These are phyloP conservation scores for Aspergillus pseudotamarii DNA, from an alignment of 2,329 filamentous ascomycete genomes.

Conservation along the genomic window DNA sequence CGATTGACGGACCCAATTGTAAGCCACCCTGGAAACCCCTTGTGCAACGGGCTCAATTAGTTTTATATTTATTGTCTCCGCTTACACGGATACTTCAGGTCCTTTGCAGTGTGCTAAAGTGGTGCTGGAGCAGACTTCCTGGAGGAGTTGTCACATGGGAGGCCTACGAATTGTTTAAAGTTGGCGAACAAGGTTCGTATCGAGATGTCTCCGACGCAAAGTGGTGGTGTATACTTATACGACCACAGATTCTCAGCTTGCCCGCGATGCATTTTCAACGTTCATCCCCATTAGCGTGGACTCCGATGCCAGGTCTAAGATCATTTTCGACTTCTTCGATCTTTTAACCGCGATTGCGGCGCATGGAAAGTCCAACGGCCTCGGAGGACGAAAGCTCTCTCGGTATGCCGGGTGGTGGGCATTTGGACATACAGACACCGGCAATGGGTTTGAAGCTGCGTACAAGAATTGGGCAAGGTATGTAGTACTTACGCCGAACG, in stretches of 20 bases:
- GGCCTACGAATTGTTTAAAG: slow-evolving; percentile 92
- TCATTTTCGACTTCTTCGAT: slow-evolving; percentile 97
- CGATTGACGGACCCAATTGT: slow-evolving; percentile 94
- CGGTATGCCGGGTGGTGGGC: slow-evolving; percentile 98
- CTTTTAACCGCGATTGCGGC: slow-evolving; percentile 87
- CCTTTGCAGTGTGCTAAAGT: slow-evolving; percentile 90
- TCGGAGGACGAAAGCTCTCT: slow-evolving; percentile 90
- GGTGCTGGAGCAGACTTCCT: slow-evolving; percentile 93
- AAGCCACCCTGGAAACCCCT: slow-evolving; percentile 35
- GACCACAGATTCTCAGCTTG: slow-evolving; percentile 79
- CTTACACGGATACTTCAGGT: slow-evolving; percentile 59
- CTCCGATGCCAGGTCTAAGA: slow-evolving; percentile 78
- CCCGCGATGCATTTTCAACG: slow-evolving; percentile 89
- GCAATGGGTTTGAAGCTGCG: slow-evolving; percentile 90
- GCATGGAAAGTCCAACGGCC: slow-evolving; percentile 88
- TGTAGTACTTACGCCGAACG: slow-evolving; percentile 30
- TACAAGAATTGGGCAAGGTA: slow-evolving; percentile 87
- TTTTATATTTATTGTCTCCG: slow-evolving; percentile 8
- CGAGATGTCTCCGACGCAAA: background rate
- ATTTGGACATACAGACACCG: slow-evolving; percentile 85
- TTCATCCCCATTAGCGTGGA: slow-evolving; percentile 95
- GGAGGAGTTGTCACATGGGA: slow-evolving; percentile 96
- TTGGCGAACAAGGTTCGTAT: slow-evolving; percentile 82
- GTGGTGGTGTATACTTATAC: slow-evolving; percentile 24
- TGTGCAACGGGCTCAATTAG: background rate